Evolutionary conservation across 2,329 filamentous ascomycete species (phyloP).

Genomic region (Stemphylium beticola): DNA sequence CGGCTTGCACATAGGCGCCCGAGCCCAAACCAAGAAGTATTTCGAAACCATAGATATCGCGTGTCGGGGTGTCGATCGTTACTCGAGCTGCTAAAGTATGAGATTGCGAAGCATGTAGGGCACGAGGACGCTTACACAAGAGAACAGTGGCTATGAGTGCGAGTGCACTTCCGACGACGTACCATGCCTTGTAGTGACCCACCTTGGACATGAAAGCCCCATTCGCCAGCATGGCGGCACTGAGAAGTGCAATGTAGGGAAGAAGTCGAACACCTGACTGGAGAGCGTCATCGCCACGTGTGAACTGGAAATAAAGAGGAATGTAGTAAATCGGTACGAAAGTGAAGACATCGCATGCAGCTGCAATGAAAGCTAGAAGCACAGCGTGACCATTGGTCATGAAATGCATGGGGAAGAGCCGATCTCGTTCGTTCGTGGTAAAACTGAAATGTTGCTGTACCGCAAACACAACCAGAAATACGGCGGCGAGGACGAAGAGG

Average conservation of each 20-base stretch:
- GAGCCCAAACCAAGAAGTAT: conserved; percentile 24
- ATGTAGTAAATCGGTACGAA: conserved; percentile 25
- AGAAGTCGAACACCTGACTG: conserved; percentile 28
- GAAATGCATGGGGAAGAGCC: conserved; percentile 60
- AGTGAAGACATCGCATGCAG: not conserved
- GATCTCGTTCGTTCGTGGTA: conserved; percentile 51
- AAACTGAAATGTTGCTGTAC: conserved; percentile 55
- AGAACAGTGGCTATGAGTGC: conserved; percentile 15
- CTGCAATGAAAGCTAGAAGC: not conserved
- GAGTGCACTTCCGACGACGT: not conserved
- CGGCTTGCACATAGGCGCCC: conserved; percentile 19
- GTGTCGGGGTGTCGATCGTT: conserved; percentile 1
- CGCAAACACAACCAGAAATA: conserved; percentile 51
- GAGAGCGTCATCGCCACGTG: conserved; percentile 21
- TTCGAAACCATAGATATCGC: conserved; percentile 26
- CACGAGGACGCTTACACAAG: conserved; percentile 14
- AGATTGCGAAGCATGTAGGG: not conserved
- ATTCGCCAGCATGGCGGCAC: not conserved
- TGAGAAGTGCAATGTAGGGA: conserved; percentile 25
- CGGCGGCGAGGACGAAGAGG: conserved; percentile 54
- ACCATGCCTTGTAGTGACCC: conserved; percentile 1
- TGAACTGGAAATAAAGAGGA: conserved; percentile 35
- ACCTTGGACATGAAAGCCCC: not conserved
- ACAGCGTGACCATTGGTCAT: conserved; percentile 26
- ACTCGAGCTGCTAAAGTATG: not conserved